Evolutionary conservation across 2,329 filamentous ascomycete species (phyloP).

Genomic region (Lachnellula hyalina): DNA sequence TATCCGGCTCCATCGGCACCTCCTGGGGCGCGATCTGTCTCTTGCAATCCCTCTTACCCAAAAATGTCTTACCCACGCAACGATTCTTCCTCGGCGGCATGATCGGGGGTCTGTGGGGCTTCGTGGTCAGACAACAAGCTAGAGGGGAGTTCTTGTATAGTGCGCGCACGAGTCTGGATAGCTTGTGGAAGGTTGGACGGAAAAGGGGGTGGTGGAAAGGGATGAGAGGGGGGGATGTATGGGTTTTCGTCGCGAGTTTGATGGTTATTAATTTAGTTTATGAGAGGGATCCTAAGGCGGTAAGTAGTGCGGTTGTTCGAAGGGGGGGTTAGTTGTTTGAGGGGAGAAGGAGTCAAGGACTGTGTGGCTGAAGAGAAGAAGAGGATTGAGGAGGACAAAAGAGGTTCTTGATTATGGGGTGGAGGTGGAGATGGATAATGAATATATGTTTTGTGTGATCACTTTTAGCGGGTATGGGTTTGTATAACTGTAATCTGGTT

Average conservation of each 20-base stretch:
- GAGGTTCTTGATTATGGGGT: neutral
- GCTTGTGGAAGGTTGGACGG: slow-evolving; percentile 86
- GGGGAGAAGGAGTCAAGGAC: slow-evolving; percentile 28
- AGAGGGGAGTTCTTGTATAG: slow-evolving; percentile 73
- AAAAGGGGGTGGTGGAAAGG: slow-evolving; percentile 87
- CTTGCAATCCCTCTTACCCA: slow-evolving; percentile 74
- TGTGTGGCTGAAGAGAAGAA: slow-evolving; percentile 21
- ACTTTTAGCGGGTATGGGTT: neutral
- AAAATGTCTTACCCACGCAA: slow-evolving; percentile 69
- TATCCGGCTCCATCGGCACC: slow-evolving; percentile 78
- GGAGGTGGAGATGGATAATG: neutral
- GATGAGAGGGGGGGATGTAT: slow-evolving; percentile 75
- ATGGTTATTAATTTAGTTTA: slow-evolving; percentile 67
- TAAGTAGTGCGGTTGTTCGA: slow-evolving; percentile 24
- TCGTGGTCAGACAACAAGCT: slow-evolving; percentile 61
- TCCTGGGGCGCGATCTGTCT: slow-evolving; percentile 88
- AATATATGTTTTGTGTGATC: neutral
- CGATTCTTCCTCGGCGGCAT: slow-evolving; percentile 88
- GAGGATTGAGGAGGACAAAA: slow-evolving; percentile 13
- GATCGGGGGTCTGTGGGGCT: slow-evolving; percentile 78
- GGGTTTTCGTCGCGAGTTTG: slow-evolving; percentile 74
- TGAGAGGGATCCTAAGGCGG: slow-evolving; percentile 26
- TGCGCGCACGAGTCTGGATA: slow-evolving; percentile 72
- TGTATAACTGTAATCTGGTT: neutral
- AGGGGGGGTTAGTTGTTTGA: slow-evolving; percentile 23